A percentile compares a stretch with the other conserved stretches of the same genome.
Evolutionary conservation across 208 protist genomes (phyloP).

Genomic region (Tritrichomonas foetus): DNA sequence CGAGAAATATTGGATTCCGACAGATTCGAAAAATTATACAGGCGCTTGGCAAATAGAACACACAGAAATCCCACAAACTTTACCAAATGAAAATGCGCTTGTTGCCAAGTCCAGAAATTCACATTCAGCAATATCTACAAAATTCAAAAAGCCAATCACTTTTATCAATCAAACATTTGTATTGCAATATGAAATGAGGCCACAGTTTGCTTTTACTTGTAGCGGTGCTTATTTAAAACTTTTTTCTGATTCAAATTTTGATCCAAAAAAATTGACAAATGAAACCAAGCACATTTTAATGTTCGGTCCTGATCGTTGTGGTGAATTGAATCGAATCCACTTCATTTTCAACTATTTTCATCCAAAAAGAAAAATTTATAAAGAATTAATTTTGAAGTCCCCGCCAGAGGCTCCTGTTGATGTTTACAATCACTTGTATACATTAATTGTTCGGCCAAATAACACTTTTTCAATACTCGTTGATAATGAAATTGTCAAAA

Average conservation of each 20-base stretch:
- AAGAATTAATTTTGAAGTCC: constrained; percentile 41
- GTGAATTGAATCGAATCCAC: constrained; percentile 48
- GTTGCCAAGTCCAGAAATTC: background rate
- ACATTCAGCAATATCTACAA: constrained; percentile 33
- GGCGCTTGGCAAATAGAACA: constrained; percentile 35
- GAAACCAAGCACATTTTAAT: constrained; percentile 56
- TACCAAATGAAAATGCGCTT: background rate
- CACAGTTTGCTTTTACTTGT: constrained; percentile 49
- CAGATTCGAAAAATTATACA: background rate
- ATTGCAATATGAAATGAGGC: constrained; percentile 53
- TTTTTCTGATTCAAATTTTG: background rate
- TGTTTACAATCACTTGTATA: background rate
- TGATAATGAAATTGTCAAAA: constrained; percentile 10
- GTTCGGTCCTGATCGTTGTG: constrained; percentile 62
- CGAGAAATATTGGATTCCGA: background rate
- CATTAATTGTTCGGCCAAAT: background rate
- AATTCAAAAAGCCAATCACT: constrained; percentile 40
- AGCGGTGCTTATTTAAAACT: constrained; percentile 50
- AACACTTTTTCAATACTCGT: background rate
- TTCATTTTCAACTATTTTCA: constrained; percentile 53
- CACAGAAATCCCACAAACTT: background rate
- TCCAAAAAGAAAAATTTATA: constrained; percentile 38
- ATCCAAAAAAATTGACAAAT: background rate
- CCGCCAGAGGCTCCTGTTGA: background rate
- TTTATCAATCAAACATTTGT: background rate